These are phyloP conservation scores for Comarum palustre DNA, from an alignment of 306 rosid species.

Conservation along the genomic window DNA sequence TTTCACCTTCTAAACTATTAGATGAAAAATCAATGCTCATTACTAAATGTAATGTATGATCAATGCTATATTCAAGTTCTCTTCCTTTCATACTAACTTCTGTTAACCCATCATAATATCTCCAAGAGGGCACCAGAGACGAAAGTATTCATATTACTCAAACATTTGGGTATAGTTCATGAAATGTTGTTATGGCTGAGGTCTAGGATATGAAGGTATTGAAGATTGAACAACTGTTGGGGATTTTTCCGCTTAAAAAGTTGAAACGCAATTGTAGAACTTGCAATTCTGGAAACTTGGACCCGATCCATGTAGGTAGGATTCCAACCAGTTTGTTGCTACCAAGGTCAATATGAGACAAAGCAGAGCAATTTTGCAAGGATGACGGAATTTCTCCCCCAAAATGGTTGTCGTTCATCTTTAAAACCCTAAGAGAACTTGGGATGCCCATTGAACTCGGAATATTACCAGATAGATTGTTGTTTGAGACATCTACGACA, in stretches of 20 bases:
- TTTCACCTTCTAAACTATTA: constrained; percentile 14
- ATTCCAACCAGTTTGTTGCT: constrained; percentile 13
- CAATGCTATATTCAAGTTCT: not conserved
- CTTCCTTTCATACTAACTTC: constrained; percentile 15
- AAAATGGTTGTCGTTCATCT: constrained; percentile 9
- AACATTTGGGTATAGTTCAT: constrained; percentile 14
- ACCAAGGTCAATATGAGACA: constrained; percentile 18
- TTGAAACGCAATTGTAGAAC: constrained; percentile 8
- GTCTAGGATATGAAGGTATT: not conserved
- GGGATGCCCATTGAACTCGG: not conserved
- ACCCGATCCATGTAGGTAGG: constrained; percentile 15
- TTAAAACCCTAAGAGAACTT: not conserved
- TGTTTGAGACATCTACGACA: not conserved
- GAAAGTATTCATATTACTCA: constrained; percentile 2
- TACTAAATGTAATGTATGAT: not conserved
- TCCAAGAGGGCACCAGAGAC: too few relatives aligned
- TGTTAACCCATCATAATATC: not conserved
- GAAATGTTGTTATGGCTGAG: constrained; percentile 11
- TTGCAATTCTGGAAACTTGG: not conserved
- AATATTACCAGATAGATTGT: not conserved
- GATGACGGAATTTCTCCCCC: constrained; percentile 15
- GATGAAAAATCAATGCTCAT: constrained; percentile 13
- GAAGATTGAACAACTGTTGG: constrained; percentile 6
- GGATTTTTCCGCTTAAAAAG: constrained; percentile 11
- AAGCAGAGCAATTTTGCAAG: constrained; percentile 13